Base-by-base conservation (phyloP, 2,329 filamentous ascomycete species). In the Cladophialophora chaetospira region DNA sequence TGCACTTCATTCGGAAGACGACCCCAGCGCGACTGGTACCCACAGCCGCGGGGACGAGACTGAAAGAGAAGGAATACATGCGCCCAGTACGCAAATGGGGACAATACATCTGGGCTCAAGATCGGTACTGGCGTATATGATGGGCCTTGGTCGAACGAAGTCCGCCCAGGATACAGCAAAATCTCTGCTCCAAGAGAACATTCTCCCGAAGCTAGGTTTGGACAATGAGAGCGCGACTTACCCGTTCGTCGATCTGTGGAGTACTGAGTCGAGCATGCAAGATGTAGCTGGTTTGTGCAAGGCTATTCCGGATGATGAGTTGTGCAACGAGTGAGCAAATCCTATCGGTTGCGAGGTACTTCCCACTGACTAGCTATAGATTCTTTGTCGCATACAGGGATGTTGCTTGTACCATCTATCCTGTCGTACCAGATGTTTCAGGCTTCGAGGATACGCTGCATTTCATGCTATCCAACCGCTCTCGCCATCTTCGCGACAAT, bases 221-320 rank as follows among this genome's bases (percentile, higher is more conserved):
- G 83, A 86, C 65, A 86, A 86, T 63, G 83, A 86, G 65, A 82
- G 79, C 33, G 82, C 82, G 3, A 86, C 83, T 6, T 86, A 86
- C 65, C 83, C 83, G 5, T 86, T 86, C 64, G 82, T 86, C 25
- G 83, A 86, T 65, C 71, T 86, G 2, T 86, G 83, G 82, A 84
- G 83, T 4, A 82, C 81, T 1, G 82, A 85, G 55, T 82, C 80
- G 47, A 83, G 81, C 1, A 74, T 81, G 4, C 77, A 80, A 58
- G 79, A 83, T 64, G 77, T 83, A 4, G 79, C 75, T 55, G 82
- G 84, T 50, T 75, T 86, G 2, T 82, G 81, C 31, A 82, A 80
- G 63, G 81, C 82, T 1, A 70, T 86, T 28, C 83, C 83, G 0
- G 78, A 73, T 58, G 83, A 86, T 65, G 72, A 77, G 19, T 79